Evolutionary conservation across 345 rosid genomes (phyloP).

Genomic region (Eucalyptus cloeziana): DNA sequence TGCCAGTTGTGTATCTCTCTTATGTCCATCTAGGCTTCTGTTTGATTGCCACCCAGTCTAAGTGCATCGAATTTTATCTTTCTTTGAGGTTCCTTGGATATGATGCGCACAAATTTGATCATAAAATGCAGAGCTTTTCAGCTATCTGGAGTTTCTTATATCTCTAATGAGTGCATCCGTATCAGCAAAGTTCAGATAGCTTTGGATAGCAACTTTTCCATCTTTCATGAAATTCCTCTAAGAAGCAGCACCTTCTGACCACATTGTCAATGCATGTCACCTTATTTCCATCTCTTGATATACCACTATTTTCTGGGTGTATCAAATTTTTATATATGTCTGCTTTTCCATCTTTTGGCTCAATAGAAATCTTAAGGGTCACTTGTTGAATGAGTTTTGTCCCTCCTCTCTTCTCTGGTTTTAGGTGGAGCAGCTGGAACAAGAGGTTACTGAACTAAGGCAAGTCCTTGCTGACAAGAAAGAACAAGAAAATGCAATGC

Average conservation of each 20-base stretch:
- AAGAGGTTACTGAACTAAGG: slow-evolving; percentile 40
- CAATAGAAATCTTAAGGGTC: not conserved
- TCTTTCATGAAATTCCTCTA: not conserved
- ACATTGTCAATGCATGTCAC: not conserved
- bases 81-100: not conserved
- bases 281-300: not conserved
- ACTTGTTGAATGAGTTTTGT: not conserved
- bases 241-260: not conserved
- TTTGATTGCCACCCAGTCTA: not conserved
- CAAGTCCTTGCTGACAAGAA: slow-evolving; percentile 63
- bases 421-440: slow-evolving; percentile 73
- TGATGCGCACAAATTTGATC: not conserved
- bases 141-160: not conserved
- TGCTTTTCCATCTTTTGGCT: not conserved
- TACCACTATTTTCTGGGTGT: not conserved
- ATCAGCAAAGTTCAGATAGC: not conserved
- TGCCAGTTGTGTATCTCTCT: not conserved
- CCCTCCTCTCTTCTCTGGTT: not conserved
- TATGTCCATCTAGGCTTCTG: not conserved
- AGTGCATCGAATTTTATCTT: not conserved
- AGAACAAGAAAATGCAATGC: slow-evolving; percentile 86
- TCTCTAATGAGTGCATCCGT: not conserved
- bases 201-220: not conserved
- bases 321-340: not conserved
- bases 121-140: not conserved